Percentiles rank a stretch among this genome's conserved stretches.
phyloP scores from a whole-genome alignment of 2,329 filamentous ascomycete species.

The Magnaporthiopsis rhizophila region DNA sequence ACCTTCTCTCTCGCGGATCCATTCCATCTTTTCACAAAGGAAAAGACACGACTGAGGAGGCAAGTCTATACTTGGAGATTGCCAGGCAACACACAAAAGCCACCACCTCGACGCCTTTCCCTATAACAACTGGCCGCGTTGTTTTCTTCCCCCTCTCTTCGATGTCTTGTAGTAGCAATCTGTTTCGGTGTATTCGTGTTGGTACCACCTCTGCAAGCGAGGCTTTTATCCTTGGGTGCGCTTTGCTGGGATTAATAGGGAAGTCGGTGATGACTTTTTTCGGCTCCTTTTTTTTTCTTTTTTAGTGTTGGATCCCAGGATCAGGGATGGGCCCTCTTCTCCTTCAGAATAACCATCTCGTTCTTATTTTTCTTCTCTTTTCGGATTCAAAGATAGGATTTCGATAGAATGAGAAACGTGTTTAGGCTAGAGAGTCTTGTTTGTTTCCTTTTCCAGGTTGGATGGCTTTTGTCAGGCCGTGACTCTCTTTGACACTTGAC shows the following conservation, averaged over 20 bases:
- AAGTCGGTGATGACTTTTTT: neutral
- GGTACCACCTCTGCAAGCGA: neutral
- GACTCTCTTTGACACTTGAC: neutral
- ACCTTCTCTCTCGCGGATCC: neutral
- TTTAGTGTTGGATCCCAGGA: neutral
- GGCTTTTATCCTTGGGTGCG: neutral
- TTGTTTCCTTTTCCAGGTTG: neutral
- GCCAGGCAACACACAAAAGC: neutral
- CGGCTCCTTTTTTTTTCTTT: neutral
- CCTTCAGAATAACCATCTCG: neutral
- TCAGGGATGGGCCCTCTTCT: neutral
- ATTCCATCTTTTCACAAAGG: neutral
- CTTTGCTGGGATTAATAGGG: no score
- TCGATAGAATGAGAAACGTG: neutral
- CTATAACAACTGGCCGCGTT: neutral
- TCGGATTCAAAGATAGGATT: neutral
- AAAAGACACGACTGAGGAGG: neutral
- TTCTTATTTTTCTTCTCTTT: neutral
- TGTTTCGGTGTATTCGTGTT: neutral
- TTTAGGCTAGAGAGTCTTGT: neutral
- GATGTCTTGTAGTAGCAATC: neutral
- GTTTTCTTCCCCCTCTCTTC: neutral
- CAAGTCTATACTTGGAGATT: neutral
- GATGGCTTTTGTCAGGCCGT: neutral
- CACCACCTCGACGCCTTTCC: no score